Evolutionary conservation across 108 stramenopile species (phyloP), one percentile per base, ranked within the genome.

Genomic region (Nitzschia sp.): DNA sequence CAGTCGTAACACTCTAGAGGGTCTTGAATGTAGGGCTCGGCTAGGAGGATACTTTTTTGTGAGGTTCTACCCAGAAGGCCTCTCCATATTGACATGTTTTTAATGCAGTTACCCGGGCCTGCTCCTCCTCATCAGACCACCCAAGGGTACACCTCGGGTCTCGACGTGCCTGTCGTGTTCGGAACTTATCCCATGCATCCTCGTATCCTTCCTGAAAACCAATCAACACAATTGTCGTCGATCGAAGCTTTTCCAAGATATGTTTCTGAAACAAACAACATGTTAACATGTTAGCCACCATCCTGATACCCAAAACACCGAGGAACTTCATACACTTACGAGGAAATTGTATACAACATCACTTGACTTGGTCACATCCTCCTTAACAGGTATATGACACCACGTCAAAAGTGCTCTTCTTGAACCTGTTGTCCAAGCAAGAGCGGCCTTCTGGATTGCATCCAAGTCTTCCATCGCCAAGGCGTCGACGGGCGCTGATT

Each of bases 351-450:
- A 61, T 69, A 60, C 50, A 57, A 60, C 22, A 53, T 69, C n/a
- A 56, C n/a, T 65, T 46, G 59, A 46, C 53, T 67, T 62, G 55
- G 41, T 44, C 44, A 60, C 9, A 41, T 53, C 57, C 15, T 63
- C 57, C 42, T 63, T 48, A 41, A 83, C 54, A 53, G 24, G 42
- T 41, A 83, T 65, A 42, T 84, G 80, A 8, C 86, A 78, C 85
- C 87, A 93, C 11, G 87, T 57, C 39, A 93, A 53, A 0, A 71
- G 77, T n/a, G 91, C 80, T 63, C 76, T 73, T 40, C 82, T 75
- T 41, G 46, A 38, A 39, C 80, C 72, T 14, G 77, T 75, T 7
- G 85, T 60, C 85, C 85, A 93, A 12, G 92, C 78, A 14, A 79
- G 65, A 10, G 88, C 57, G 14, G 92, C 92, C 80, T 86, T 86